Evolutionary conservation across 2,329 filamentous ascomycete genomes (phyloP).

Genomic region (Botrytis galanthina): DNA sequence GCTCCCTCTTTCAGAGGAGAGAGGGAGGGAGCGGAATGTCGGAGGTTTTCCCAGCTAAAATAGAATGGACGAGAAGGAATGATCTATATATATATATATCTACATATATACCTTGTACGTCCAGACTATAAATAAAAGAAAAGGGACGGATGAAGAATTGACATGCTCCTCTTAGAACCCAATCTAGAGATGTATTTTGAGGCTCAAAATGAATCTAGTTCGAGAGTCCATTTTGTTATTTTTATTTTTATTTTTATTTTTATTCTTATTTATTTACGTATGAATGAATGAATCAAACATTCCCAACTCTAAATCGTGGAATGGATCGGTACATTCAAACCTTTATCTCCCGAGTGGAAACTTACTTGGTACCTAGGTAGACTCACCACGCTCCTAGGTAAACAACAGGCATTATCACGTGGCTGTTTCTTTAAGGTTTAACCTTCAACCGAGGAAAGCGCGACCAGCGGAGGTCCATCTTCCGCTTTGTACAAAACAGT

Average conservation of each 20-base stretch:
- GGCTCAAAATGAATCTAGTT: not conserved
- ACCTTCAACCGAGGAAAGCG: slow-evolving; percentile 5
- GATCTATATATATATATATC: not conserved
- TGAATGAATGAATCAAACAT: not conserved
- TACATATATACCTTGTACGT: not conserved
- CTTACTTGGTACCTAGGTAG: too few species aligned
- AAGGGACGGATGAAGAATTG: not conserved
- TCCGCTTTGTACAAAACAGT: slow-evolving; percentile 2
- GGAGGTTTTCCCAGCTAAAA: not conserved
- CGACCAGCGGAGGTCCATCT: not conserved
- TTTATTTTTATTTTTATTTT: too few species aligned
- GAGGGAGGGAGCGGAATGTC: slow-evolving; percentile 2
- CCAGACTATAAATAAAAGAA: not conserved
- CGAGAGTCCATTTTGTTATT: not conserved
- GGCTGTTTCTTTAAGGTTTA: not conserved
- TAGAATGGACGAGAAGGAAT: not conserved
- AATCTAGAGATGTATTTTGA: not conserved
- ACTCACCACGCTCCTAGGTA: not conserved
- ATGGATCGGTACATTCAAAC: not conserved
- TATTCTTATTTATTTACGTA: too few species aligned
- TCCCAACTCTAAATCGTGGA: not conserved
- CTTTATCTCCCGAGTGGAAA: not conserved
- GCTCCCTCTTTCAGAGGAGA: not conserved
- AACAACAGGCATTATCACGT: not conserved
- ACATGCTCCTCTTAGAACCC: not conserved